Evolutionary conservation across 2,329 filamentous ascomycete genomes (phyloP), one percentile per base, ranked within the genome.

Genomic region (Fusarium succisae): DNA sequence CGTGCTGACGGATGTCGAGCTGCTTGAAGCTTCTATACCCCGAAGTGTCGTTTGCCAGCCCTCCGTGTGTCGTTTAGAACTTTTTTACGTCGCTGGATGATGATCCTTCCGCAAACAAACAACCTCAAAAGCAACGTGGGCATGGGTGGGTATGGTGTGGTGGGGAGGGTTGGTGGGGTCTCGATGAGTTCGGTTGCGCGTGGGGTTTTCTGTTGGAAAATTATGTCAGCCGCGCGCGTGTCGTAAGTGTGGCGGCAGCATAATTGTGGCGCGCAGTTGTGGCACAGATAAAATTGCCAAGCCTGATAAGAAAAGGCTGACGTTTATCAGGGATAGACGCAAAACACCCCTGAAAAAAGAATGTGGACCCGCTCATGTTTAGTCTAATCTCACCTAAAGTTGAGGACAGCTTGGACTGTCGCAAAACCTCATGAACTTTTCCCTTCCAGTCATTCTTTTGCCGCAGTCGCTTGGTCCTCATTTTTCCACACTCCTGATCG

Each of bases 351-450:
- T 78, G 75, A 66, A 54, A 73, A 70, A 74, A 65, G 61, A 39
- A 38, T 45, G 43, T 59, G 58, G 76, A 63, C 57, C 76, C 73
- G 44, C 67, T 57, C 24, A 48, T 62, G 60, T 44, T 38, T 64
- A 76, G 74, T 71, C 69, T 63, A 76, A 76, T 70, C 69, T 76
- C 72, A 70, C 55, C 50, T 53, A 66, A 38, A 60, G 53, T 63
- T 58, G 53, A 78, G 76, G 70, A 77, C 76, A 78, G 76, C 54
- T 74, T 76, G 66, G 73, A 77, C 68, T 76, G 74, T 77, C 73
- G 61, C 72, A 75, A 64, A 50, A 63, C 57, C 65, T 77, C 70
- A 69, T 76, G 63, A 71, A 68, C 58, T 66, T 69, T 57, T 30
- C 56, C 53, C 50, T n/a, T 55, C 32, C 51, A 55, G 66, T 69